These are phyloP conservation scores for Prunus campanulata DNA, from an alignment of 306 rosid species.

Conservation along the genomic window DNA sequence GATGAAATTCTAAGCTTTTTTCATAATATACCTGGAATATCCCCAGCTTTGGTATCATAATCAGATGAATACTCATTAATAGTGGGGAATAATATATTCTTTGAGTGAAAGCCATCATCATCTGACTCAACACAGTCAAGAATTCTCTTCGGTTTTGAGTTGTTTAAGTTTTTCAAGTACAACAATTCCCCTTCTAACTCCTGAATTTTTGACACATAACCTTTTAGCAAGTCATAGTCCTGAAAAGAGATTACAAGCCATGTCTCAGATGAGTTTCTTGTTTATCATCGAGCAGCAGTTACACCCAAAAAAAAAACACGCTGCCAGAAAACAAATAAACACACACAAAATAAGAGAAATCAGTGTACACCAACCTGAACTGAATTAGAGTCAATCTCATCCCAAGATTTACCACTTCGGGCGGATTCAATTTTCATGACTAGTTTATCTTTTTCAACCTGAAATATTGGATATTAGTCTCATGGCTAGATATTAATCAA, in stretches of 20 bases:
- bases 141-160: constrained; percentile 33
- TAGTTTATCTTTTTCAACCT: constrained; percentile 90
- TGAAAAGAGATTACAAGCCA: constrained; percentile 28
- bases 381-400: constrained; percentile 71
- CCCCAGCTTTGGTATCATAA: constrained; percentile 56
- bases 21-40: constrained; percentile 52
- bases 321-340: neutral
- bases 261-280: constrained; percentile 2
- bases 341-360: neutral
- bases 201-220: constrained; percentile 76
- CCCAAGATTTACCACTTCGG: constrained; percentile 90
- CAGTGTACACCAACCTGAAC: constrained; percentile 51
- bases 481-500: neutral
- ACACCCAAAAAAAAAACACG: neutral
- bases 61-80: constrained; percentile 63
- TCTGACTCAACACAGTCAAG: constrained; percentile 63
- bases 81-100: constrained; percentile 51
- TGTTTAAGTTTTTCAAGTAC: constrained; percentile 40
- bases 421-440: constrained; percentile 67
- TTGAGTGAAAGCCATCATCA: constrained; percentile 50
- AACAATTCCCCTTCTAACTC: constrained; percentile 69
- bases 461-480: constrained; percentile 20
- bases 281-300: constrained; percentile 4
- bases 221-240: constrained; percentile 73
- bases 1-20: neutral